These are phyloP conservation scores for Plasmodium sp. DNA, from an alignment of 169 alveolate species.

Conservation along the genomic window DNA sequence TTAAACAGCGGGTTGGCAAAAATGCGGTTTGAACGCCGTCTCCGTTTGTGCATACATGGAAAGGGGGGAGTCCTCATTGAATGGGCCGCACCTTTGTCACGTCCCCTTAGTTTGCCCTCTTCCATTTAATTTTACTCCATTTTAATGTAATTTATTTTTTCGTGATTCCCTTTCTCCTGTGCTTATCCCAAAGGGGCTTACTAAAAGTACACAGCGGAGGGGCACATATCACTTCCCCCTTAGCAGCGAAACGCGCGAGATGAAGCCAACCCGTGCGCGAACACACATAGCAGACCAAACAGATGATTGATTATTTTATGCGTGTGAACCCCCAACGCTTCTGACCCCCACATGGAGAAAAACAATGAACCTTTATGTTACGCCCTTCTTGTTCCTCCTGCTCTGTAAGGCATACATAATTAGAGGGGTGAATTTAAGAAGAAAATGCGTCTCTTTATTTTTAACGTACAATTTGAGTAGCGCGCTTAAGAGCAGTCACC, in stretches of 20 bases:
- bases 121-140: neutral
- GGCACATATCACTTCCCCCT: neutral
- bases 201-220: neutral
- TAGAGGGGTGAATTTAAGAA: constrained; percentile 21
- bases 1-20: neutral
- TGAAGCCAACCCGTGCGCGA: neutral
- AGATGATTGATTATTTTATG: neutral
- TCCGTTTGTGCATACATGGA: neutral
- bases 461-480: constrained; percentile 7
- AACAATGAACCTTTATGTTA: constrained; percentile 49
- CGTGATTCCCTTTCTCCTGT: neutral
- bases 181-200: neutral
- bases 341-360: neutral
- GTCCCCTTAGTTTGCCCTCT: neutral
- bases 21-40: neutral
- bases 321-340: neutral
- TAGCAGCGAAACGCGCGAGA: neutral
- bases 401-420: constrained; percentile 30
- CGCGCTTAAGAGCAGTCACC: neutral
- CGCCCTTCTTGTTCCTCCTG: constrained; percentile 2
- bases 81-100: neutral
- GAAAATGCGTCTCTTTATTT: constrained; percentile 20
- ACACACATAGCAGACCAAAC: neutral
- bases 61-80: neutral
- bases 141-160: neutral